Conservation (phyloP, 305 asterid species). For the Fraxinus angustifolia region DNA sequence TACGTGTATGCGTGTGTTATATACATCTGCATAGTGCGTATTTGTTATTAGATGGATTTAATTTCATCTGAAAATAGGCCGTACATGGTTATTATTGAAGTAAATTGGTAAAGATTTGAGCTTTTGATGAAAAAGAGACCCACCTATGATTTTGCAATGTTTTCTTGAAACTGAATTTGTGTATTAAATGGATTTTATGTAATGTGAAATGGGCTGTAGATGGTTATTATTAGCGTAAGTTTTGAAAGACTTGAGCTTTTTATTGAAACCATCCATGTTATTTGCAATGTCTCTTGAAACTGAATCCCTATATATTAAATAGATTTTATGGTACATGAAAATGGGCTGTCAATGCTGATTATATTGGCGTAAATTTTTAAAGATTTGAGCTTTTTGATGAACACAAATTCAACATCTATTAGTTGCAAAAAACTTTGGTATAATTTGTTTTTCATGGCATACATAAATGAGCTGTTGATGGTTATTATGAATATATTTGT, state of each 20-base stretch:
- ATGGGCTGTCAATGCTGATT: not conserved
- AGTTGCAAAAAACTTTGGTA: not conserved
- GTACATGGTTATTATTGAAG: not conserved
- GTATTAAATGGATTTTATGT: not conserved
- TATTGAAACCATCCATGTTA: not conserved
- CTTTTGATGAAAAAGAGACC: not conserved
- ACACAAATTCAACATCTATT: not conserved
- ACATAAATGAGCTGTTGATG: not conserved
- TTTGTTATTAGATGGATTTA: not conserved
- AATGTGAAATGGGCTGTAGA: not conserved
- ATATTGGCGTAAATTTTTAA: not conserved
- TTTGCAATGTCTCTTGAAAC: not conserved
- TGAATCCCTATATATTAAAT: not conserved
- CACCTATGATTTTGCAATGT: not conserved
- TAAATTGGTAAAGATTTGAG: not conserved
- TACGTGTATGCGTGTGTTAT: not conserved
- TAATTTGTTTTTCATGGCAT: not conserved
- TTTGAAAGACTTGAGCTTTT: not conserved
- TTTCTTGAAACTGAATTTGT: not conserved
- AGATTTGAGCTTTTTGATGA: constrained; percentile 14
- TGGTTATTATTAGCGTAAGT: not conserved
- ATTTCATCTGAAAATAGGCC: not conserved
- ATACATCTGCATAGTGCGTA: not conserved
- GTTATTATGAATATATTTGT: not conserved
- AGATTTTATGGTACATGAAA: not conserved